Percentiles rank a stretch among this genome's conserved stretches.
phyloP scores from a whole-genome alignment of 78 protist species.

The Monocercomonoides exilis region DNA sequence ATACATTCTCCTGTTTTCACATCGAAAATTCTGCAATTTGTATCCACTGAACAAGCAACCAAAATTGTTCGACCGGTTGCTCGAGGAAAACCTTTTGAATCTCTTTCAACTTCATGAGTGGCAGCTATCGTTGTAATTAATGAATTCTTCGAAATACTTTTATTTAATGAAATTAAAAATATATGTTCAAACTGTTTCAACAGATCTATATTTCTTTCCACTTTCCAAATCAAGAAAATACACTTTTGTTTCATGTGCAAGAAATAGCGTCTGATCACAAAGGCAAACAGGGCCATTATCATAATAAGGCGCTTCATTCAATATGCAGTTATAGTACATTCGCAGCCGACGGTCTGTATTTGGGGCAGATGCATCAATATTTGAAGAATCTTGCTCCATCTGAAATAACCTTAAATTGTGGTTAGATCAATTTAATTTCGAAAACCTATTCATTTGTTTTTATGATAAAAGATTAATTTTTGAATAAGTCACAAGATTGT shows the following conservation, averaged over 20 bases:
- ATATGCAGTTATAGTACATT: too few relatives aligned
- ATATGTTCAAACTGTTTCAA: not conserved
- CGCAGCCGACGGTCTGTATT: too few relatives aligned
- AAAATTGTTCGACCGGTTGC: not conserved
- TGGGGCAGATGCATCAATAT: too few relatives aligned
- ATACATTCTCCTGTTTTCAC: not conserved
- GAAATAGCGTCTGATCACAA: not conserved
- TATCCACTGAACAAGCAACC: conserved; percentile 10
- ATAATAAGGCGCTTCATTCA: not conserved
- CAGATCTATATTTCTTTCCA: not conserved
- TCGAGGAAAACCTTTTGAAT: not conserved
- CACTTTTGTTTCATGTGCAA: not conserved
- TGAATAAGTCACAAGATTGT: too few relatives aligned
- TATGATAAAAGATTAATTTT: too few relatives aligned
- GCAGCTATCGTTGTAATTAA: not conserved
- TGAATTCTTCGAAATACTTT: not conserved
- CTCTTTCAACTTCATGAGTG: not conserved
- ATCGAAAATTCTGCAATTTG: not conserved
- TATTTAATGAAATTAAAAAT: not conserved
- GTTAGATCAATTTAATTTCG: too few relatives aligned
- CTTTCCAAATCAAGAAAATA: not conserved
- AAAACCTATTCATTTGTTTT: too few relatives aligned
- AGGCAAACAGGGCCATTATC: not conserved
- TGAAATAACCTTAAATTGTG: too few relatives aligned
- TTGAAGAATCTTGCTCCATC: too few relatives aligned